phyloP scores from a whole-genome alignment of 2,329 filamentous ascomycete species.

The Trichoderma arundinaceum region DNA sequence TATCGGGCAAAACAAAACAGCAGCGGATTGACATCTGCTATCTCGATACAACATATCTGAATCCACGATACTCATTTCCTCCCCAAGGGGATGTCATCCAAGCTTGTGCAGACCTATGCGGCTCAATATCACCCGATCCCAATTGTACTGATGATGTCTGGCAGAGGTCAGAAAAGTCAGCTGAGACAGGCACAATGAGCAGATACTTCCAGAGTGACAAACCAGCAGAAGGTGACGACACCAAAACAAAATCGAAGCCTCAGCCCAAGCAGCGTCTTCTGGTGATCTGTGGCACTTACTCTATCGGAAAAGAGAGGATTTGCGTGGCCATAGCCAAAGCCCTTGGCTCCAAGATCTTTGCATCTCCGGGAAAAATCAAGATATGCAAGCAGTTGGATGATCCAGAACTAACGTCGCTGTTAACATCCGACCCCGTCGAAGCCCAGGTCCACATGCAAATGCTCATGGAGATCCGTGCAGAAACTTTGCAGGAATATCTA shows the following conservation, averaged over 20 bases:
- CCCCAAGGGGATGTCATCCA: slow-evolving; percentile 85
- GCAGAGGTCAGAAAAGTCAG: slow-evolving; percentile 51
- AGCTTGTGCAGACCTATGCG: slow-evolving; percentile 86
- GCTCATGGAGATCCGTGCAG: slow-evolving; percentile 89
- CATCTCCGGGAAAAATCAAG: slow-evolving; percentile 78
- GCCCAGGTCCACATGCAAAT: slow-evolving; percentile 99
- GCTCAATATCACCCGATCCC: slow-evolving; percentile 72
- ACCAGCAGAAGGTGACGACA: slow-evolving; percentile 39
- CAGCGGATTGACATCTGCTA: slow-evolving; percentile 96
- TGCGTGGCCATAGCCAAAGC: slow-evolving; percentile 91
- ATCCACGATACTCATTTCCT: slow-evolving; percentile 93
- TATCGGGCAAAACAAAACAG: slow-evolving; percentile 73
- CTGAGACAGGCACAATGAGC: slow-evolving; percentile 54
- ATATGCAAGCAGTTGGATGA: slow-evolving; percentile 88
- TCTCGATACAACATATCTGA: slow-evolving; percentile 95
- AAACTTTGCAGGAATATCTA: slow-evolving; percentile 90
- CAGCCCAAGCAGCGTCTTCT: slow-evolving; percentile 67
- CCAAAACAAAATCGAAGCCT: slow-evolving; percentile 39
- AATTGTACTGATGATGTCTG: slow-evolving; percentile 55
- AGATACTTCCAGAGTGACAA: slow-evolving; percentile 57
- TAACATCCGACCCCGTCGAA: slow-evolving; percentile 80
- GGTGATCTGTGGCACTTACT: slow-evolving; percentile 95
- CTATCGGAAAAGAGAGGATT: slow-evolving; percentile 96
- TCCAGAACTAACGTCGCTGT: slow-evolving; percentile 73
- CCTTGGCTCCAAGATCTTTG: slow-evolving; percentile 86